phyloP scores from a whole-genome alignment of 176 grass and related monocot species.

The Hsuehochloa calcarea region DNA sequence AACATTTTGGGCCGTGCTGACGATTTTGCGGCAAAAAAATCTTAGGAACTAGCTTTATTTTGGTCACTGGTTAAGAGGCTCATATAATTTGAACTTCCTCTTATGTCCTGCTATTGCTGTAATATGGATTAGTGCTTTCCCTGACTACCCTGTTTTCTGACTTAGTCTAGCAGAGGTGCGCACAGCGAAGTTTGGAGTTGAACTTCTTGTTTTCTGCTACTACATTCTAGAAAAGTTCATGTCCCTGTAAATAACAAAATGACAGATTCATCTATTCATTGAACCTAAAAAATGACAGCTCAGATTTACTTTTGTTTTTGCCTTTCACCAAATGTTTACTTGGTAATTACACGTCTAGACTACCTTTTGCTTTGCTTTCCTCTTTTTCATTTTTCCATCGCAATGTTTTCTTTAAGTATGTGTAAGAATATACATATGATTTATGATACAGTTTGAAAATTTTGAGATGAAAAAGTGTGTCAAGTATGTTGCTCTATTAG shows the following conservation, averaged over 20 bases:
- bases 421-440: background rate
- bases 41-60: background rate
- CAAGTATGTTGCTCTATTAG: background rate
- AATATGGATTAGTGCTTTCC: background rate
- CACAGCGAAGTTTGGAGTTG: background rate
- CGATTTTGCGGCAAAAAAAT: background rate
- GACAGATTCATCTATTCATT: background rate
- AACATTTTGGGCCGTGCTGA: background rate
- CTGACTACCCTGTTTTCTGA: background rate
- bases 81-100: background rate
- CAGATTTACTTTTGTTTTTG: background rate
- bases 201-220: background rate
- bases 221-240: background rate
- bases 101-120: background rate
- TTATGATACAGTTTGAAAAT: conserved; percentile 17
- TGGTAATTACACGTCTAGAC: background rate
- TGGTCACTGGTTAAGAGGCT: background rate
- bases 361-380: background rate
- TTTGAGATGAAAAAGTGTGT: background rate
- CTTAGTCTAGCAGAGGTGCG: background rate
- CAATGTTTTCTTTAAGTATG: background rate
- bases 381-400: background rate
- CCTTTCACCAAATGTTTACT: background rate
- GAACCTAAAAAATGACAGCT: background rate
- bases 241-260: background rate